Conservation (phyloP, 208 protist species). For the Trypanosomatidae sp. region DNA sequence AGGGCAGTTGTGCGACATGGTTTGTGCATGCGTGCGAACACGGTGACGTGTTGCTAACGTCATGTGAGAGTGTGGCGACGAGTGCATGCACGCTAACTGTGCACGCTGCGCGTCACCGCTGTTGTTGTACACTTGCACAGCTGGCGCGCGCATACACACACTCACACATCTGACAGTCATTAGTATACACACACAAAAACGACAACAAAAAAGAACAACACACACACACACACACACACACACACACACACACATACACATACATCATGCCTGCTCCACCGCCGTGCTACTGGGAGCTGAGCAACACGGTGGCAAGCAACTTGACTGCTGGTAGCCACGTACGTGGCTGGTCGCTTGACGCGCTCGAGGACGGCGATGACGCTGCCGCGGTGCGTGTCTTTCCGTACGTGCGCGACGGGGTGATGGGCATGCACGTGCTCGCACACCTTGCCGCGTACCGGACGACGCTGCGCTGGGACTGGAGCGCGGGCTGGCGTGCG, state of each 20-base stretch:
- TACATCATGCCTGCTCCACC: slow-evolving; percentile 8
- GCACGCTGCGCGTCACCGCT: too few species aligned
- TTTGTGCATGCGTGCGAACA: too few species aligned
- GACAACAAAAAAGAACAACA: slow-evolving; percentile 1
- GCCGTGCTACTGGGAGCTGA: slow-evolving; percentile 19
- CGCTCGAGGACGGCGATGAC: slow-evolving; percentile 10
- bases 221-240: not conserved
- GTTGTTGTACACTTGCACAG: too few species aligned
- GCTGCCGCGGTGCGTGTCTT: slow-evolving; percentile 11
- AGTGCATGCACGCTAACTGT: too few species aligned
- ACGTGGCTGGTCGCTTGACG: slow-evolving; percentile 24
- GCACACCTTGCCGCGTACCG: slow-evolving; percentile 9
- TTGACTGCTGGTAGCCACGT: slow-evolving; percentile 18
- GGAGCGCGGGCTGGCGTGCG: slow-evolving; percentile 9
- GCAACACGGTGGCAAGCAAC: slow-evolving; percentile 29
- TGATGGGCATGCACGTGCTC: slow-evolving; percentile 17
- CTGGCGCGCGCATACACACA: too few species aligned
- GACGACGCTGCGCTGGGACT: slow-evolving; percentile 4
- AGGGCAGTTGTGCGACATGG: too few species aligned
- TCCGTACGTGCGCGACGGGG: slow-evolving; percentile 24
- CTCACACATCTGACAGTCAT: too few species aligned
- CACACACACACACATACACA: not conserved
- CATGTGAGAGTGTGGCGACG: too few species aligned
- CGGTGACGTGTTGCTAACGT: too few species aligned
- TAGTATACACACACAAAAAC: not conserved